Conservation (phyloP, 495 filamentous ascomycete species). For the Penicillium cosmopolitanum region DNA sequence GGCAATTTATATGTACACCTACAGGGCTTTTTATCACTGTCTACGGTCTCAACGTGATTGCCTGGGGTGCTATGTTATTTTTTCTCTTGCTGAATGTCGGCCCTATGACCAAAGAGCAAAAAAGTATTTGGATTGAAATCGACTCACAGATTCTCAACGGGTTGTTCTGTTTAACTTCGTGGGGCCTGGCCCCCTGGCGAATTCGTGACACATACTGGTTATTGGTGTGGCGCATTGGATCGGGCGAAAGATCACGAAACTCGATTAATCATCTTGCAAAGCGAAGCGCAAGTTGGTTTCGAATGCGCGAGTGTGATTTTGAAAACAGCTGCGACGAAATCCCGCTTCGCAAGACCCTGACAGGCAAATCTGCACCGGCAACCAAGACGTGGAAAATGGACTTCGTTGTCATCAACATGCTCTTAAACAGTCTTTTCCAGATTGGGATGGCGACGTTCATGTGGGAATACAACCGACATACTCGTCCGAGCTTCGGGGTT, state of each 20-base stretch:
- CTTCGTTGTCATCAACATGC: not conserved
- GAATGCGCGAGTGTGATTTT: no score
- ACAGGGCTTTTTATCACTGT: constrained; percentile 74
- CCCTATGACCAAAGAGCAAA: constrained; percentile 8
- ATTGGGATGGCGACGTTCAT: not conserved
- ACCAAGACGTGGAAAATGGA: not conserved
- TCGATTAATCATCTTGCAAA: not conserved
- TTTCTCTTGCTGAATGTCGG: constrained; percentile 73
- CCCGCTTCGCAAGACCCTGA: not conserved
- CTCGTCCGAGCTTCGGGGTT: not conserved
- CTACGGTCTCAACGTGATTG: constrained; percentile 79
- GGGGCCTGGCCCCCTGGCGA: constrained; percentile 83
- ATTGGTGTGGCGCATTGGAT: not conserved
- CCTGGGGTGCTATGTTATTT: constrained; percentile 92
- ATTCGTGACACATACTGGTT: constrained; percentile 61
- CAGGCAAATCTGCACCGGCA: not conserved
- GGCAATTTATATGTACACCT: constrained; percentile 52
- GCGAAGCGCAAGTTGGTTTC: not conserved
- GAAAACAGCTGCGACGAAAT: no score
- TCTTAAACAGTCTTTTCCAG: not conserved
- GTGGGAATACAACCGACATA: not conserved
- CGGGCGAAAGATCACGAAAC: no score
- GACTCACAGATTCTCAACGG: constrained; percentile 83
- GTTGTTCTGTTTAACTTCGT: constrained; percentile 85
- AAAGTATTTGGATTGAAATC: constrained; percentile 81